A percentile compares a stretch with the other conserved stretches of the same genome.
These are phyloP conservation scores for Eurotiales sp. DNA, from an alignment of 2,329 filamentous ascomycete species.

Conservation along the genomic window DNA sequence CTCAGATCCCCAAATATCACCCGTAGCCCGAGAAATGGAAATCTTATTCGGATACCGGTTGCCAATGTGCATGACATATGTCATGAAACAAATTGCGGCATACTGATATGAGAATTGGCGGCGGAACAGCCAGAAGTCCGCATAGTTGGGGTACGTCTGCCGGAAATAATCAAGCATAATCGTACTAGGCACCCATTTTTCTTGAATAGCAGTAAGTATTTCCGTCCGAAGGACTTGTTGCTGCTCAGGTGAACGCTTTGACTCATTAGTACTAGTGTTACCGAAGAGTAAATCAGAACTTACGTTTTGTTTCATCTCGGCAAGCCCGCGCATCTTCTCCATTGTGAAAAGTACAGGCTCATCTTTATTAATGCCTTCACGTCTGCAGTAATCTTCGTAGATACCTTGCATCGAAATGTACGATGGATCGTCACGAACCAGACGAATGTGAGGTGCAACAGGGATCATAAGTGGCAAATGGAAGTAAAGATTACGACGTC, in stretches of 20 bases:
- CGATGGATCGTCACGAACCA: slow-evolving; percentile 92
- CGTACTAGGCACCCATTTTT: slow-evolving; percentile 82
- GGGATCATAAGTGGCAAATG: slow-evolving; percentile 94
- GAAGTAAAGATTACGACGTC: slow-evolving; percentile 90
- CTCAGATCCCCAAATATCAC: slow-evolving; percentile 95
- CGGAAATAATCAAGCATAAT: slow-evolving; percentile 88
- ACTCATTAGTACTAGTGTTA: slow-evolving; percentile 25
- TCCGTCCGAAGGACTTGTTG: slow-evolving; percentile 73
- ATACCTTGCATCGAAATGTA: slow-evolving; percentile 93
- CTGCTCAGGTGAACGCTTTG: slow-evolving; percentile 57
- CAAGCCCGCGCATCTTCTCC: slow-evolving; percentile 79
- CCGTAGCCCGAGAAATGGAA: slow-evolving; percentile 78
- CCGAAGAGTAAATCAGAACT: slow-evolving; percentile 19
- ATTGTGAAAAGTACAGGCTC: slow-evolving; percentile 93
- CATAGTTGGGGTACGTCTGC: slow-evolving; percentile 77
- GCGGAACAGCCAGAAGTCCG: slow-evolving; percentile 98
- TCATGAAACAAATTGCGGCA: slow-evolving; percentile 94
- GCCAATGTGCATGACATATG: slow-evolving; percentile 96
- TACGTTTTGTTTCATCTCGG: slow-evolving; percentile 61
- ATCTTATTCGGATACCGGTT: slow-evolving; percentile 95
- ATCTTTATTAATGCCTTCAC: slow-evolving; percentile 84
- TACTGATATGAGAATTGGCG: slow-evolving; percentile 95
- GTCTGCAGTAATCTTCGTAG: slow-evolving; percentile 93
- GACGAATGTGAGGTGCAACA: slow-evolving; percentile 85
- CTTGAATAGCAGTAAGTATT: slow-evolving; percentile 90